These are phyloP conservation scores for Entomortierella chlamydospora DNA, from an alignment of 192 early-diverging fungal species.

Conservation along the genomic window DNA sequence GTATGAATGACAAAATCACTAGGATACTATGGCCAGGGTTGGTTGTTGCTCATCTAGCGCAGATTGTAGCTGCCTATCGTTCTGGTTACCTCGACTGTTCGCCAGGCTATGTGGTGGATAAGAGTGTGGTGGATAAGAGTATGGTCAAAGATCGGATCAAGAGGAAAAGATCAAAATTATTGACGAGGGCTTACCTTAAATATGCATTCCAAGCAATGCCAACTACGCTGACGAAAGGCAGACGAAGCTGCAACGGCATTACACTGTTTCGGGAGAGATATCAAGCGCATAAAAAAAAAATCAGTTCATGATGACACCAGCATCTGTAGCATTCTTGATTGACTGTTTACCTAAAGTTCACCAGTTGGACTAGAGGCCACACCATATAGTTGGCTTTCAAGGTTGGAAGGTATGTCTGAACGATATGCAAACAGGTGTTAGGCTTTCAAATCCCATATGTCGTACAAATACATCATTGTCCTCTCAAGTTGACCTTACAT, in stretches of 20 bases:
- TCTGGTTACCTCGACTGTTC: not conserved
- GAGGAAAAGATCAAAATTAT: too few relatives aligned
- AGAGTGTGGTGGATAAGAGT: too few relatives aligned
- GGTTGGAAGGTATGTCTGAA: slow-evolving; percentile 66
- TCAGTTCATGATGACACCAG: too few relatives aligned
- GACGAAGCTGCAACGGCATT: slow-evolving; percentile 70
- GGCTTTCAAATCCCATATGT: too few relatives aligned
- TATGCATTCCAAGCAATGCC: slow-evolving; percentile 84
- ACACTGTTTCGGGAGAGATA: slow-evolving; percentile 14
- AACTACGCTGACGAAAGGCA: slow-evolving; percentile 78
- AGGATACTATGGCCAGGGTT: too few relatives aligned
- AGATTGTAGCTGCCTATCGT: not conserved
- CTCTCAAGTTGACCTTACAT: slow-evolving; percentile 34
- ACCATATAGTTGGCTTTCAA: slow-evolving; percentile 77
- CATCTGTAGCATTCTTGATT: too few relatives aligned
- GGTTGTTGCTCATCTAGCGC: not conserved
- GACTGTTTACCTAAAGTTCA: slow-evolving; percentile 80
- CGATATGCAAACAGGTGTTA: too few relatives aligned
- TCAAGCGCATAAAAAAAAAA: not conserved
- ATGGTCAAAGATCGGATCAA: too few relatives aligned
- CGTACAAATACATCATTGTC: too few relatives aligned
- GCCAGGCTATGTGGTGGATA: not conserved
- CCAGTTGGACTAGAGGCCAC: slow-evolving; percentile 78
- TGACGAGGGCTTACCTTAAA: slow-evolving; percentile 61
- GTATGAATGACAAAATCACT: too few relatives aligned